Base-by-base conservation (phyloP, 2,329 filamentous ascomycete species). In the Chaetomiaceae sp. region DNA sequence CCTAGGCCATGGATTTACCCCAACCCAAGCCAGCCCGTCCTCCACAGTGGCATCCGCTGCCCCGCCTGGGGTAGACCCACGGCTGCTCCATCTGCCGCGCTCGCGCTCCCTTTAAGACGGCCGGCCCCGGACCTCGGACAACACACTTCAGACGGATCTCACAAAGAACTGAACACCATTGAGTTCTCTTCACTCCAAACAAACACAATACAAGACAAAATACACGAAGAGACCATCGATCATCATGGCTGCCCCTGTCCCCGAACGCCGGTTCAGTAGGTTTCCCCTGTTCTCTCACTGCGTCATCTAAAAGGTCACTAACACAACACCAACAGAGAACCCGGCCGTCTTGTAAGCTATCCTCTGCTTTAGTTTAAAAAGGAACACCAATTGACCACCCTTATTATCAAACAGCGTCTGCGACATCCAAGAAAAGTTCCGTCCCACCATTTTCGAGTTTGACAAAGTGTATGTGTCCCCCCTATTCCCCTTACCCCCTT, bases 371-470 rank as follows among this genome's bases (percentile, higher is more conserved):
- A 1, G 9, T 21, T 5, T 8, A 17, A 6, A 25, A 12, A 19
- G n/a, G 6, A 8, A 48, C 12, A 27, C 10, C 2, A 13, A 30
- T 38, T 14, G 23, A 19, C 7, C 5, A 19, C 6, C 23, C 43
- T 20, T 10, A 48, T 13, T n/a, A 2, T 19, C 7, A 27, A 23
- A 8, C 49, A 96, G 91, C 63, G 81, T 97, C 65, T 97, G 92
- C 73, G 92, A 97, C 65, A 77, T 97, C 57, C 92, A 97, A 72
- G 92, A 96, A 60, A 95, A 90, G 68, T 97, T 97, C 71, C 81
- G 89, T 55, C 74, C 76, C 8, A 85, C 84, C 50, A 96, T 97
- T 62, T 81, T 85, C 71, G 85, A 95, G 65, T 96, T 91, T 65
- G 81, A 88, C 57, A 89, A 87, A 66, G 79, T 96, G 83, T 88